Conservation (phyloP, 495 filamentous ascomycete genomes). For the Xylaria grammica region DNA sequence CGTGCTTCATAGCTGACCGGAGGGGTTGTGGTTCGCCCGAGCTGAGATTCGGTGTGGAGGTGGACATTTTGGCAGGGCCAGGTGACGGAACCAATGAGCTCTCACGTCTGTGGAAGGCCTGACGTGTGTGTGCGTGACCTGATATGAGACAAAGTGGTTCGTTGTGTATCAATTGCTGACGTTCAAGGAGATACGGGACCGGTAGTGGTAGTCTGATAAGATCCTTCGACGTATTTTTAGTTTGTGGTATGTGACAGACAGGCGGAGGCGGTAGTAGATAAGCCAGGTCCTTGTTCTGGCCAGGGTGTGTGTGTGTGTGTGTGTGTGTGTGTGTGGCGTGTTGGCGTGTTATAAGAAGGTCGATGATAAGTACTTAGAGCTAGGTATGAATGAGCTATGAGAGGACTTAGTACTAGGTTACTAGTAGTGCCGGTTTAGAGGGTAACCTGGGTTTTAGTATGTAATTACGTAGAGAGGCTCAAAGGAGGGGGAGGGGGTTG, state of each 20-base stretch:
- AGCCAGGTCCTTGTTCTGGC: too few relatives aligned
- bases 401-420: too few relatives aligned
- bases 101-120: not conserved
- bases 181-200: not conserved
- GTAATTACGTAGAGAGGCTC: constrained; percentile 11
- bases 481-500: not conserved
- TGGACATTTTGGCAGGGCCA: constrained; percentile 24
- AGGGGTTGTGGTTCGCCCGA: constrained; percentile 36
- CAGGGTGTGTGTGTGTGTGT: too few relatives aligned
- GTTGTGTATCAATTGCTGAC: constrained; percentile 2
- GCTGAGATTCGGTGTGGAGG: constrained; percentile 30
- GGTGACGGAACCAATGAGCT: not conserved
- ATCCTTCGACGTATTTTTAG: constrained; percentile 4
- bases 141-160: not conserved
- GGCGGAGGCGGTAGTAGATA: not conserved
- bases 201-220: constrained; percentile 6
- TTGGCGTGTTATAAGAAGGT: too few relatives aligned
- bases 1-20: constrained; percentile 51
- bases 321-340: too few relatives aligned
- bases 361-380: not conserved
- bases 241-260: not conserved
- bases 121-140: constrained; percentile 5
- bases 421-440: not conserved
- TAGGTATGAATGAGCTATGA: not conserved
- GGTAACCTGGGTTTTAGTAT: too few relatives aligned